Conservation (phyloP, 1,284 basidiomycete genomes). For the Ustilago esculenta region DNA sequence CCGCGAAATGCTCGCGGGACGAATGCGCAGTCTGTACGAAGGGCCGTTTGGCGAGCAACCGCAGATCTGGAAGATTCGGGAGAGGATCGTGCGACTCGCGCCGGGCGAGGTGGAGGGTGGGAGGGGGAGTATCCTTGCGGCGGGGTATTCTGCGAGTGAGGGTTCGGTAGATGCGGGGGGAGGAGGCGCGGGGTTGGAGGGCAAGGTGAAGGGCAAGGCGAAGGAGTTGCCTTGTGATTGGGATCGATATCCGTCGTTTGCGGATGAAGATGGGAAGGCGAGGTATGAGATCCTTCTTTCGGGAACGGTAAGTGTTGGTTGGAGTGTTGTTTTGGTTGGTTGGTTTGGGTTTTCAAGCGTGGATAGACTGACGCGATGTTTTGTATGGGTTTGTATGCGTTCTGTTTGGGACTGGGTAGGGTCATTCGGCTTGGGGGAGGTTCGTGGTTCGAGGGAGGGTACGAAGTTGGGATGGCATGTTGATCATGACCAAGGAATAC, state of each 20-base stretch:
- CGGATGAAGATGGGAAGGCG: slow-evolving; percentile 41
- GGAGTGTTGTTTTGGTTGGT: too few relatives aligned
- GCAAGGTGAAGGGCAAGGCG: slow-evolving; percentile 34
- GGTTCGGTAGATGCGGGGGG: not conserved
- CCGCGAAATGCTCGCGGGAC: slow-evolving; percentile 69
- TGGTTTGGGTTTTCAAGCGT: too few relatives aligned
- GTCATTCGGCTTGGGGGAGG: slow-evolving; percentile 71
- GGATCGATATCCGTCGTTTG: slow-evolving; percentile 35
- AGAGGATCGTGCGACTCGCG: slow-evolving; percentile 68
- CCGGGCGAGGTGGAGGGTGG: slow-evolving; percentile 32
- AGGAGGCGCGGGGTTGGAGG: slow-evolving; percentile 1
- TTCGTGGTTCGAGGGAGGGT: slow-evolving; percentile 70
- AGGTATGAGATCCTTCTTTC: slow-evolving; percentile 68
- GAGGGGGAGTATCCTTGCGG: slow-evolving; percentile 34
- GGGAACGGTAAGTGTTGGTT: slow-evolving; percentile 61
- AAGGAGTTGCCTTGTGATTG: slow-evolving; percentile 41
- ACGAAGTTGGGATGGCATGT: slow-evolving; percentile 71
- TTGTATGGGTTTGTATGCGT: too few relatives aligned
- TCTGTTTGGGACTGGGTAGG: too few relatives aligned
- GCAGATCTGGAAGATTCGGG: slow-evolving; percentile 72
- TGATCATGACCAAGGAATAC: slow-evolving; percentile 71
- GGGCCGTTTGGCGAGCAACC: slow-evolving; percentile 72
- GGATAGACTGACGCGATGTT: too few relatives aligned
- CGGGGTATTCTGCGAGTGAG: slow-evolving; percentile 31
- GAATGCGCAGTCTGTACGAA: slow-evolving; percentile 69